phyloP scores from a whole-genome alignment of 1,284 basidiomycete genomes.

The Trametes hirsuta region DNA sequence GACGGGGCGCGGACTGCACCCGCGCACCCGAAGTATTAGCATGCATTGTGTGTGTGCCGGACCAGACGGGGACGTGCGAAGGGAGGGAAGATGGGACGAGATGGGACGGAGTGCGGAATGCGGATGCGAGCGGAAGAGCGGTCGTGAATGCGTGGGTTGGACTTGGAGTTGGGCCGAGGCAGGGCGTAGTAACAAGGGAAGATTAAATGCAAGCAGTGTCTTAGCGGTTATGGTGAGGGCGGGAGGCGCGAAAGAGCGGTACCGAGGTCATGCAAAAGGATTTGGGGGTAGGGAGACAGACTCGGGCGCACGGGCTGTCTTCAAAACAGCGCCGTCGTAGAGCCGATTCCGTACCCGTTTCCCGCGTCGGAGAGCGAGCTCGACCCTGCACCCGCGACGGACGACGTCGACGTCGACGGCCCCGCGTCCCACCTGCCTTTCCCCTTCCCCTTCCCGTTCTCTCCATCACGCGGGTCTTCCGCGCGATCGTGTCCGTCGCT shows the following conservation, averaged over 20 bases:
- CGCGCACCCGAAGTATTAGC: neutral
- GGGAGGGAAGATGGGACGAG: neutral
- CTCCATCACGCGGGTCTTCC: conserved; percentile 33
- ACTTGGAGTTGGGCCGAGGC: neutral
- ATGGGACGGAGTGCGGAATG: neutral
- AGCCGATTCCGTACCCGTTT: conserved; percentile 21
- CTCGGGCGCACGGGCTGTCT: neutral
- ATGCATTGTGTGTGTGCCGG: conserved; percentile 11
- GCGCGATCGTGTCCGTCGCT: conserved; percentile 19
- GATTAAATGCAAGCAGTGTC: conserved; percentile 26
- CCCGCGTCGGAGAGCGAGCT: conserved; percentile 10
- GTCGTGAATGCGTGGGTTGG: conserved; percentile 15
- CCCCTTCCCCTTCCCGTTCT: conserved; percentile 72
- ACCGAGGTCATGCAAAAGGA: conserved; percentile 2
- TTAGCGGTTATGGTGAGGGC: neutral
- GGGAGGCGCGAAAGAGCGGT: neutral
- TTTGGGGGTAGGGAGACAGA: neutral
- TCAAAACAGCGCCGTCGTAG: conserved; percentile 24
- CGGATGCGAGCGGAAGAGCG: neutral
- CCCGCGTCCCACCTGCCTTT: conserved; percentile 52
- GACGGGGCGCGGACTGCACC: neutral
- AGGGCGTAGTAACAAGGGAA: neutral
- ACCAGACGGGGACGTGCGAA: conserved; percentile 4
- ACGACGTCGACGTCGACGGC: conserved; percentile 23
- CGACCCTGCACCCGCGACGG: neutral